phyloP scores from a whole-genome alignment of 1,139 yeast genomes.

The Candida tropicalis region DNA sequence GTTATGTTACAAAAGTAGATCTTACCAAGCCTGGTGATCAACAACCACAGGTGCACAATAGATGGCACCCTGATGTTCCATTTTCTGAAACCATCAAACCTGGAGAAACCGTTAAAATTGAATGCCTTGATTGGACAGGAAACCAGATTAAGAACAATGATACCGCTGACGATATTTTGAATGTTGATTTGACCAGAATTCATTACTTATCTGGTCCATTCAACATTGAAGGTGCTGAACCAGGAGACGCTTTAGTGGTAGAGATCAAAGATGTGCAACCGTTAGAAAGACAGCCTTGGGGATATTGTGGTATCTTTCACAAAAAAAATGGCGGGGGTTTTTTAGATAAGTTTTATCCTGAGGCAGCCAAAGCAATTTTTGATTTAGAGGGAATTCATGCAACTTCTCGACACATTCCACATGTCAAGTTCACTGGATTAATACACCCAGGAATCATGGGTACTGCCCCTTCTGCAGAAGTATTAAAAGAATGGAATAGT shows the following conservation, averaged over 20 bases:
- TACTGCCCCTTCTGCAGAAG: slow-evolving; percentile 46
- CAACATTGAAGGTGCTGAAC: slow-evolving; percentile 44
- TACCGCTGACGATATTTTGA: slow-evolving; percentile 46
- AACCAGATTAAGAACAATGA: slow-evolving; percentile 50
- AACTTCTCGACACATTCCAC: slow-evolving; percentile 51
- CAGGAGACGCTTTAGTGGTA: slow-evolving; percentile 51
- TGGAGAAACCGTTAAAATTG: slow-evolving; percentile 47
- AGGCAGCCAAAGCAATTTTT: slow-evolving; percentile 53
- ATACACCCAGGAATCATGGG: slow-evolving; percentile 56
- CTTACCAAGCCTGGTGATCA: slow-evolving; percentile 44
- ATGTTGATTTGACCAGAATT: slow-evolving; percentile 45
- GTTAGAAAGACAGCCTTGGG: slow-evolving; percentile 54
- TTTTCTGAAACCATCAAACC: slow-evolving; percentile 37
- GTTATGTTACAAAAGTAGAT: slow-evolving; percentile 32
- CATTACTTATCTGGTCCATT: slow-evolving; percentile 54
- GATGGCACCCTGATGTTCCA: slow-evolving; percentile 58
- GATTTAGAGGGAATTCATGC: slow-evolving; percentile 54
- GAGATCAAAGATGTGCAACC: slow-evolving; percentile 56
- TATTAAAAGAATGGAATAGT: slow-evolving; percentile 45
- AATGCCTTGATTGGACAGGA: slow-evolving; percentile 57
- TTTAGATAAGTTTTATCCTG: slow-evolving; percentile 48
- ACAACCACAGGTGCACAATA: slow-evolving; percentile 49
- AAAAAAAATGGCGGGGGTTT: slow-evolving; percentile 54
- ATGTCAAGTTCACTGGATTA: slow-evolving; percentile 43
- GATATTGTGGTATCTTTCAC: slow-evolving; percentile 51